phyloP scores from a whole-genome alignment of 2,329 filamentous ascomycete species.

The Hymenoscyphus occultus region DNA sequence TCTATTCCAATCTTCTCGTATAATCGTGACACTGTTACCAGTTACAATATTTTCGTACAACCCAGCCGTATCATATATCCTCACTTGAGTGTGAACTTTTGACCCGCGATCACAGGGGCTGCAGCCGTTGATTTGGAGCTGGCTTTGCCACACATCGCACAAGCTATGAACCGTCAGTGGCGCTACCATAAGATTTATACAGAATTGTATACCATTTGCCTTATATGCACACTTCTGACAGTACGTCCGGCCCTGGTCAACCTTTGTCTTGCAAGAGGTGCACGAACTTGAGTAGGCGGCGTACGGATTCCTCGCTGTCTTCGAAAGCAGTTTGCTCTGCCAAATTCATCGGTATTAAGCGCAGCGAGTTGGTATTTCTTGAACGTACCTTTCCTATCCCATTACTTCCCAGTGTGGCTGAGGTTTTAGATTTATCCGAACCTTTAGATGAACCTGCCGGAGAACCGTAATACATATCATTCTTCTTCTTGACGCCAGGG shows the following conservation, averaged over 20 bases:
- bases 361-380: background rate
- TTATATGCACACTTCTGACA: conserved; percentile 64
- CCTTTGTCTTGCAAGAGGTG: conserved; percentile 59
- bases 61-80: background rate
- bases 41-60: background rate
- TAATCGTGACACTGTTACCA: background rate
- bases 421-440: conserved; percentile 42
- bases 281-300: conserved; percentile 61
- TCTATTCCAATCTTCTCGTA: background rate
- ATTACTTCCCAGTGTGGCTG: conserved; percentile 54
- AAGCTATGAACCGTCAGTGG: conserved; percentile 43
- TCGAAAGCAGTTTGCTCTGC: conserved; percentile 62
- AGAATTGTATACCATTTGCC: conserved; percentile 49
- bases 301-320: conserved; percentile 64
- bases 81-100: conserved; percentile 62
- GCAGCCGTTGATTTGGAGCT: conserved; percentile 49
- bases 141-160: conserved; percentile 61
- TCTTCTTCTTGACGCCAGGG: conserved; percentile 64
- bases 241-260: conserved; percentile 57
- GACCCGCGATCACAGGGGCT: conserved; percentile 54
- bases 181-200: background rate
- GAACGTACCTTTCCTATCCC: conserved; percentile 56
- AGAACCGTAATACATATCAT: conserved; percentile 63
- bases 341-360: background rate
- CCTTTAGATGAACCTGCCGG: conserved; percentile 41